phyloP scores from a whole-genome alignment of 108 stramenopile species.

The Cyclostephanos tholiformis region DNA sequence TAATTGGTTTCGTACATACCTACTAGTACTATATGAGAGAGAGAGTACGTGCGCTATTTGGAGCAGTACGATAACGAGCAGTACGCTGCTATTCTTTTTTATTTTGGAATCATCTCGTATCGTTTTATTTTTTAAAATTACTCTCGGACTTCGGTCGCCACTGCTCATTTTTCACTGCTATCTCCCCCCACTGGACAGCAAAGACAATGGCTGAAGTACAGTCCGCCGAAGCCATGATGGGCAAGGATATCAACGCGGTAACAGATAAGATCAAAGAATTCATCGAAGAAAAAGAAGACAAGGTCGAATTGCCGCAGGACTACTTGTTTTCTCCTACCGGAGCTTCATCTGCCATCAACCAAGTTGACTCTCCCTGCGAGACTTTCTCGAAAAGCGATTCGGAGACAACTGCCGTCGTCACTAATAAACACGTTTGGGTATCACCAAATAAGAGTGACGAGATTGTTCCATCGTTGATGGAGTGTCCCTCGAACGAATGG shows the following conservation, averaged over 20 bases:
- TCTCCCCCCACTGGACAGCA: background rate
- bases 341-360: background rate
- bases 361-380: slow-evolving; percentile 8
- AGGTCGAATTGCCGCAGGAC: slow-evolving; percentile 9
- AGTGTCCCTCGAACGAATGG: background rate
- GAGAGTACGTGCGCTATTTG: no score
- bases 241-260: background rate
- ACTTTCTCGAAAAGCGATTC: background rate
- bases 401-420: background rate
- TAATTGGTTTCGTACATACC: no score
- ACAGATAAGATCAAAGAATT: background rate
- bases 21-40: no score
- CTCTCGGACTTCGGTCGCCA: background rate
- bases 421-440: slow-evolving; percentile 28
- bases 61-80: no score
- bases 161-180: background rate
- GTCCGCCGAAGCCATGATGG: background rate
- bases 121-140: no score
- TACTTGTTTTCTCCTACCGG: background rate
- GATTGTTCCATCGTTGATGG: slow-evolving; percentile 19
- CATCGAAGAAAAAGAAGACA: slow-evolving; percentile 1
- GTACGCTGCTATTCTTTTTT: no score
- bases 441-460: slow-evolving; percentile 42
- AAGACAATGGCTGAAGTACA: slow-evolving; percentile 10
- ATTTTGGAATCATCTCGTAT: no score